Percentiles rank a stretch among this genome's conserved stretches.
Evolutionary conservation across 331 rosid genomes (phyloP).

Genomic region (Stylosanthes scabra): DNA sequence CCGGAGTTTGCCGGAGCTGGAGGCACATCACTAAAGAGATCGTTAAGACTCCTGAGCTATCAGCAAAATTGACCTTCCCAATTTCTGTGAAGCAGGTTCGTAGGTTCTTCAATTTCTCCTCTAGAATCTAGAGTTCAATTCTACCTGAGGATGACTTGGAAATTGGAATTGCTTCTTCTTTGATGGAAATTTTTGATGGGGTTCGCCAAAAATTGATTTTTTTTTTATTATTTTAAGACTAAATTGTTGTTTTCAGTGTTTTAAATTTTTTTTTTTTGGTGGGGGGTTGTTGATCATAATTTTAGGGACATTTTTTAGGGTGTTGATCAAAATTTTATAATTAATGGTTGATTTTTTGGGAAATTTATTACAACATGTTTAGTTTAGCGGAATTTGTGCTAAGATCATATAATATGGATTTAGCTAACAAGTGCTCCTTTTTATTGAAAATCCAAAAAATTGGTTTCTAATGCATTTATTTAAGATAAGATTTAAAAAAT

Average conservation of each 20-base stretch:
- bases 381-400: conserved; percentile 14
- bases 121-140: too few relatives aligned
- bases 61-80: conserved; percentile 83
- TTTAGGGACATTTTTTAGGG: too few relatives aligned
- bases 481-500: too few relatives aligned
- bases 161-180: not conserved
- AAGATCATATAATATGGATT: not conserved
- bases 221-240: not conserved
- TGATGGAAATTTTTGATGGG: not conserved
- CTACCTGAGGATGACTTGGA: too few relatives aligned
- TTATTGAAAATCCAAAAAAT: too few relatives aligned
- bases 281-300: too few relatives aligned
- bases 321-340: not conserved
- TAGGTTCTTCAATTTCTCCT: not conserved
- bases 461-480: too few relatives aligned
- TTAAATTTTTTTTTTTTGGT: not conserved
- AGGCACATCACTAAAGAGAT: conserved; percentile 79
- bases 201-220: not conserved
- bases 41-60: conserved; percentile 74
- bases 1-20: conserved; percentile 97
- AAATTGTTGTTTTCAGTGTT: too few relatives aligned
- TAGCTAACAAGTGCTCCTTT: too few relatives aligned
- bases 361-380: conserved; percentile 8
- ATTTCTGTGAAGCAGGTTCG: conserved; percentile 90
- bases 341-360: not conserved